Base-by-base conservation (phyloP, 2,329 filamentous ascomycete genomes). In the Arthrinium phaeospermum region DNA sequence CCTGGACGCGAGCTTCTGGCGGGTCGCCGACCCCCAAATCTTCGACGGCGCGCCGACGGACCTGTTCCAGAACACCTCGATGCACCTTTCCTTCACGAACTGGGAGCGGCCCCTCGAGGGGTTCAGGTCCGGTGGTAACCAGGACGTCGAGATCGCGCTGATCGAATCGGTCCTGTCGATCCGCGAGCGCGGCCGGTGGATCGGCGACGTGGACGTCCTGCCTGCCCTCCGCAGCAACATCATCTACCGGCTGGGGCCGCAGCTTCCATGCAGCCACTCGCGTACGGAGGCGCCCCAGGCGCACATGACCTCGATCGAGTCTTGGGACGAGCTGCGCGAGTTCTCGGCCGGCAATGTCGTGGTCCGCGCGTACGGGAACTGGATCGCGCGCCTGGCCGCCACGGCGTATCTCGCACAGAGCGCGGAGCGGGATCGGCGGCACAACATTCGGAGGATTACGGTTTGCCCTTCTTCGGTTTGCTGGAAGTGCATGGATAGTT, bases 71-170 rank as follows among this genome's bases (percentile, higher is more conserved):
- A 69, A 46, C 19, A 74, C 73, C 12, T 74, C 71, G 0, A 37
- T 72, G 4, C 73, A 74, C 61, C 19, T 73, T 8, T 51, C 45
- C 16, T 74, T 74, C 30, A 73, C 70, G 1, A 57, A 74, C 45
- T 74, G 73, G 73, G 30, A 37, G 24, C 19, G 49, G 27, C 69
- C 71, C 2, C n/a, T 74, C 16, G 69, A 45, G 3, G 44, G 34
- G 2, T 45, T 14, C 22, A 14, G 22, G 7, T 44, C 30, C 4
- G 45, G 51, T 10, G 73, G 73, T 4, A 49, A 71, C 4, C 41
- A 57, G 47, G 73, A 70, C 41, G 70, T 49, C 10, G 69, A 70
- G 8, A 61, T 61, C 2, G 46, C 27, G 5, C 12, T 71, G 10
- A 24, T 71, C 22, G 73, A 74, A 46, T 71, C 71, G 6, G 67